Evolutionary conservation across 108 stramenopile species (phyloP).

Genomic region (Ochromonas danica): DNA sequence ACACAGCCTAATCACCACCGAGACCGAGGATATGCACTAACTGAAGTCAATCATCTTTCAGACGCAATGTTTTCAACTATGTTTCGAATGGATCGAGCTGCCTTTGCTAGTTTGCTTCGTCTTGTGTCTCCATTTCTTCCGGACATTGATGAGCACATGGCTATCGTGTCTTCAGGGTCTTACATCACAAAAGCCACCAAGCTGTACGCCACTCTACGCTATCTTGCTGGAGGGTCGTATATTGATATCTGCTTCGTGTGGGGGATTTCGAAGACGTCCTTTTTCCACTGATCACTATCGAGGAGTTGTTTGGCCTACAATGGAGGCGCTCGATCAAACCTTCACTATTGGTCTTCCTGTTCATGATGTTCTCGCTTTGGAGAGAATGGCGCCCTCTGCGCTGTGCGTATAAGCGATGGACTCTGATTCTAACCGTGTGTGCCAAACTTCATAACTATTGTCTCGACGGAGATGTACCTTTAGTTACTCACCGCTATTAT

Average conservation of each 20-base stretch:
- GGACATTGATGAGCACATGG: not conserved
- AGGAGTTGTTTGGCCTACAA: constrained; percentile 24
- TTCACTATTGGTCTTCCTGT: constrained; percentile 7
- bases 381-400: not conserved
- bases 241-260: constrained; percentile 6
- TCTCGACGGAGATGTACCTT: not conserved
- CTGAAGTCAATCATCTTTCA: not conserved
- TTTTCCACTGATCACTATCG: not conserved
- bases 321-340: not conserved
- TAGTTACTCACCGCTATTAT: not conserved
- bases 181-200: not conserved
- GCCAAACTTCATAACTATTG: constrained; percentile 18
- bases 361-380: too few species aligned
- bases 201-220: not conserved
- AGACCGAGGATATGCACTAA: not conserved
- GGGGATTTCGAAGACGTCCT: constrained; percentile 7
- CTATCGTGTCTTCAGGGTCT: not conserved
- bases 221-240: constrained; percentile 21
- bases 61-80: not conserved
- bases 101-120: not conserved
- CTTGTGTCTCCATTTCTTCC: not conserved
- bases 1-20: too few species aligned
- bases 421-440: not conserved
- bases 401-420: constrained; percentile 6
- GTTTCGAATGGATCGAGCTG: not conserved